These are phyloP conservation scores for Isoetes taiwanensis DNA, from an alignment of 75 land plant genomes.

Conservation along the genomic window DNA sequence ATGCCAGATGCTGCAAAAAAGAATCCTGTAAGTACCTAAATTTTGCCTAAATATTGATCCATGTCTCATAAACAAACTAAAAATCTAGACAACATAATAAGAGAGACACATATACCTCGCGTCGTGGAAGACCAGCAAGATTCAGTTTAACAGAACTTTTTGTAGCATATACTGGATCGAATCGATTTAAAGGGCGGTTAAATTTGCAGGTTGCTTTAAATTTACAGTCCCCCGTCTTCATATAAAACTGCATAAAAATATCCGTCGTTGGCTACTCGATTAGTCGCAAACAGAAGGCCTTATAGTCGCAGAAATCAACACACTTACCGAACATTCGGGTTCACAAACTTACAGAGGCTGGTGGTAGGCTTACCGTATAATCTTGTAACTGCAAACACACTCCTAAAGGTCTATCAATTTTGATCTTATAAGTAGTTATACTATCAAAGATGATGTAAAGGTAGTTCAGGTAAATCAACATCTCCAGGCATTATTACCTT, in stretches of 20 bases:
- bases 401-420: background rate
- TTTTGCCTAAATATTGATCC: no score
- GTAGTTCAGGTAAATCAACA: no score
- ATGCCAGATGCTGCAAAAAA: no score
- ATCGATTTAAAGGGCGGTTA: slow-evolving; percentile 52
- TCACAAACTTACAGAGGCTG: slow-evolving; percentile 14
- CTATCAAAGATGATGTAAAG: no score
- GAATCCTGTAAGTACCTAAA: no score
- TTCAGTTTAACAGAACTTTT: slow-evolving; percentile 46
- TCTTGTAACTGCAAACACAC: background rate
- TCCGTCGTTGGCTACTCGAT: background rate
- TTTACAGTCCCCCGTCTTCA: slow-evolving; percentile 68
- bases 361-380: background rate
- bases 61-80: no score
- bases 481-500: no score
- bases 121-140: slow-evolving; percentile 83
- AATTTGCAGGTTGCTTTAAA: slow-evolving; percentile 65
- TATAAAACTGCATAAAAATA: slow-evolving; percentile 31
- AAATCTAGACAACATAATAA: no score
- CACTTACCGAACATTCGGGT: slow-evolving; percentile 43
- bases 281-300: background rate
- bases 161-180: background rate
- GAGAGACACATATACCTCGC: slow-evolving; percentile 55
- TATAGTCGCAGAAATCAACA: background rate
- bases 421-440: background rate